A percentile compares a stretch with the other conserved stretches of the same genome.
These are phyloP conservation scores for Viola pubescens DNA, from an alignment of 441 rosid genomes.

Conservation along the genomic window DNA sequence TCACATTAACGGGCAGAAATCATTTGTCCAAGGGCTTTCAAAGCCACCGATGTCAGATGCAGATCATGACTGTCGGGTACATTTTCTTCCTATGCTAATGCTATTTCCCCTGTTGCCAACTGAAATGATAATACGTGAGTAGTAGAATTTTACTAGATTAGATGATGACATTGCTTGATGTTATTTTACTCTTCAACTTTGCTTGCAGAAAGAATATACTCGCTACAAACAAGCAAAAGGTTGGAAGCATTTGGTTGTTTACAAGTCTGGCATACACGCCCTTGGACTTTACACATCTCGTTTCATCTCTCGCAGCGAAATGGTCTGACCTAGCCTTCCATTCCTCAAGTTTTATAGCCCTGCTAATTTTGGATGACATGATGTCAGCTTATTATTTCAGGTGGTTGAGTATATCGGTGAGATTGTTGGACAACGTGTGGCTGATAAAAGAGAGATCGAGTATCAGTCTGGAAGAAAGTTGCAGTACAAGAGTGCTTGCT, in stretches of 20 bases:
- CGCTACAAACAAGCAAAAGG: constrained; percentile 44
- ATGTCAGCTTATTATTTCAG: constrained; percentile 17
- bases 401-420: constrained; percentile 60
- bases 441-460: constrained; percentile 48
- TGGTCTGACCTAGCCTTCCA: constrained; percentile 33
- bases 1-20: constrained; percentile 50
- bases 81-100: not conserved
- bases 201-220: constrained; percentile 48
- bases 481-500: constrained; percentile 54
- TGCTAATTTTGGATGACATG: constrained; percentile 14
- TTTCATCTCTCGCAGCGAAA: constrained; percentile 45
- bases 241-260: constrained; percentile 52
- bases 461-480: constrained; percentile 43
- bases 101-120: no score
- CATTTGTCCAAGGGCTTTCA: constrained; percentile 24
- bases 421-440: constrained; percentile 43
- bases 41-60: constrained; percentile 28
- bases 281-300: constrained; percentile 58
- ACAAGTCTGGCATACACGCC: constrained; percentile 58
- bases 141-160: no score
- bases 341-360: not conserved
- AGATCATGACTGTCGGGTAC: constrained; percentile 42
- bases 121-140: no score
- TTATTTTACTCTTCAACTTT: not conserved
- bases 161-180: no score